phyloP scores from a whole-genome alignment of 306 rosid species.

The Lathyrus aphaca region DNA sequence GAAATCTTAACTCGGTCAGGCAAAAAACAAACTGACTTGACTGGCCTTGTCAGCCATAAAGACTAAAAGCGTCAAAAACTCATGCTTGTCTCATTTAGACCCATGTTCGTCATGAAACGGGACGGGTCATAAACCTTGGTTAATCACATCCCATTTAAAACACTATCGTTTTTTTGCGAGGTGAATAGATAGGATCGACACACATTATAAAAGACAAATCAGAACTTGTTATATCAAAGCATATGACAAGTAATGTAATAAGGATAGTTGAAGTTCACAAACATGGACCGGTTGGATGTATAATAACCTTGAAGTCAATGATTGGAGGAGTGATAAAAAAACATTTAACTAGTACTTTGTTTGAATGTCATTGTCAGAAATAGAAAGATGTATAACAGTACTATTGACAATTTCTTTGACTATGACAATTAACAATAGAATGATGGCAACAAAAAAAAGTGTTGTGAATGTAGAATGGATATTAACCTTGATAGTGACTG shows the following conservation, averaged over 20 bases:
- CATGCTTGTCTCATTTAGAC: too few relatives aligned
- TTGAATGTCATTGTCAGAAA: conserved; percentile 24
- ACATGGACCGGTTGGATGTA: neutral
- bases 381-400: conserved; percentile 17
- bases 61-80: too few relatives aligned
- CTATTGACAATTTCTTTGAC: conserved; percentile 29
- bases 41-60: too few relatives aligned
- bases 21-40: too few relatives aligned
- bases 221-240: too few relatives aligned
- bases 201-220: neutral
- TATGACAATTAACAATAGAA: conserved; percentile 9
- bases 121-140: too few relatives aligned
- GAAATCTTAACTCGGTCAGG: too few relatives aligned
- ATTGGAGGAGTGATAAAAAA: conserved; percentile 3
- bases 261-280: neutral
- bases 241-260: neutral
- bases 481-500: neutral
- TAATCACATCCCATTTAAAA: too few relatives aligned
- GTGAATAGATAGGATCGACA: conserved; percentile 1
- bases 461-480: neutral
- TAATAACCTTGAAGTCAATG: conserved; percentile 14
- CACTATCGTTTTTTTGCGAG: neutral
- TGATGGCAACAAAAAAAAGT: neutral
- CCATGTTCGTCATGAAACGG: too few relatives aligned
- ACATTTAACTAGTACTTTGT: conserved; percentile 11